Percentiles rank a stretch among this genome's conserved stretches.
Evolutionary conservation across 2,329 filamentous ascomycete genomes (phyloP).

Genomic region (Epichloe hybrida): DNA sequence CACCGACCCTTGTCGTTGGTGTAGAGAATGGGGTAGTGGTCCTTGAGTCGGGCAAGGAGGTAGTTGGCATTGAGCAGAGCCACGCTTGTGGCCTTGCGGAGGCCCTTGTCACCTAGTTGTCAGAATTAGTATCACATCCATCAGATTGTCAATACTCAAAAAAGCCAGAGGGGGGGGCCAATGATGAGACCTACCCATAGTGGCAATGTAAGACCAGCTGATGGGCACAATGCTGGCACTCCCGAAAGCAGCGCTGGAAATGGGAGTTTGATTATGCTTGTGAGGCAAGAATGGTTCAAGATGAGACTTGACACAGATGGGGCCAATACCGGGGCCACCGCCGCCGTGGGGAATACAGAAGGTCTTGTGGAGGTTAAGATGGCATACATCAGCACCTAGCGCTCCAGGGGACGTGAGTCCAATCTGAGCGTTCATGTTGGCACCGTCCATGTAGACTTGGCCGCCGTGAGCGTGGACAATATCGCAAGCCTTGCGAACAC

Average conservation of each 20-base stretch:
- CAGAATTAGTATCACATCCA: background rate
- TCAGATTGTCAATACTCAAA: background rate
- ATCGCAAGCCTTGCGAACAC: constrained; percentile 71
- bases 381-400: constrained; percentile 92
- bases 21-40: constrained; percentile 85
- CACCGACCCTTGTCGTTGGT: constrained; percentile 80
- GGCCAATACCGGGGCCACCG: constrained; percentile 84
- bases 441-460: constrained; percentile 96
- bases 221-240: constrained; percentile 89
- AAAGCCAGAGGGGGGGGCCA: background rate
- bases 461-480: constrained; percentile 80
- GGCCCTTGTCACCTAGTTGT: constrained; percentile 36
- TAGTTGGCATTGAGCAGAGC: constrained; percentile 97
- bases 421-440: constrained; percentile 98
- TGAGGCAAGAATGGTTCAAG: constrained; percentile 53
- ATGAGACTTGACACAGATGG: constrained; percentile 80
- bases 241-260: constrained; percentile 74
- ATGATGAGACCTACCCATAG: constrained; percentile 56
- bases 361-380: constrained; percentile 95
- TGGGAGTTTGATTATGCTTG: constrained; percentile 34
- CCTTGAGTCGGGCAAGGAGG: constrained; percentile 73
- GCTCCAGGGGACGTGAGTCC: constrained; percentile 88
- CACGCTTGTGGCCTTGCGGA: constrained; percentile 81
- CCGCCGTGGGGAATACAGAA: constrained; percentile 97
- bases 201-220: constrained; percentile 86